Evolutionary conservation across 331 rosid genomes (phyloP).

Genomic region (Pyrus hybrid): DNA sequence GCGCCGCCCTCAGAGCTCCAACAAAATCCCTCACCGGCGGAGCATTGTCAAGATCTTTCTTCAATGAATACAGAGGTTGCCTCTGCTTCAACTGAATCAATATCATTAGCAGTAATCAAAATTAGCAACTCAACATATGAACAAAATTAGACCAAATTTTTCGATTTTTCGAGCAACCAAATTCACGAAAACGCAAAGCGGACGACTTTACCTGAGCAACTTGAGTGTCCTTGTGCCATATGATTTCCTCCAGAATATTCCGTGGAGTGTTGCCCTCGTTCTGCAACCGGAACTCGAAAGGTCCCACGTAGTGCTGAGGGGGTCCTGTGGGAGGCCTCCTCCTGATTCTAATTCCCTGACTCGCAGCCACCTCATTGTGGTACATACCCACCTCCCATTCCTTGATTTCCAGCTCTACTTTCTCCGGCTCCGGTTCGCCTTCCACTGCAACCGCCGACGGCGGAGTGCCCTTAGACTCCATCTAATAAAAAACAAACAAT

Average conservation of each 20-base stretch:
- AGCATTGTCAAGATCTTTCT: conserved; percentile 48
- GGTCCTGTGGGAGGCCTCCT: conserved; percentile 84
- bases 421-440: conserved; percentile 43
- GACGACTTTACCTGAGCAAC: conserved; percentile 45
- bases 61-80: conserved; percentile 45
- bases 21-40: conserved; percentile 76
- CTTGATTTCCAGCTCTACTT: conserved; percentile 50
- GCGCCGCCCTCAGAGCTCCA: conserved; percentile 73
- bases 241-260: conserved; percentile 85
- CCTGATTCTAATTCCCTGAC: conserved; percentile 81
- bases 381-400: conserved; percentile 94
- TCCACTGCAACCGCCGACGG: conserved; percentile 27
- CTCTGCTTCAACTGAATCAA: conserved; percentile 60
- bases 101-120: not conserved
- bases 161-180: not conserved
- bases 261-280: conserved; percentile 88
- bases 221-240: conserved; percentile 84
- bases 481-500: conserved; percentile 35
- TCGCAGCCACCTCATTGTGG: conserved; percentile 77
- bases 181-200: conserved; percentile 3
- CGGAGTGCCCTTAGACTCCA: conserved; percentile 38
- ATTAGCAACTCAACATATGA: not conserved
- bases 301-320: conserved; percentile 87
- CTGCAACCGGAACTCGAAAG: conserved; percentile 76
- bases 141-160: not conserved